These are phyloP conservation scores for Sporothrix mexicana DNA, from an alignment of 2,329 filamentous ascomycete species.

Conservation along the genomic window DNA sequence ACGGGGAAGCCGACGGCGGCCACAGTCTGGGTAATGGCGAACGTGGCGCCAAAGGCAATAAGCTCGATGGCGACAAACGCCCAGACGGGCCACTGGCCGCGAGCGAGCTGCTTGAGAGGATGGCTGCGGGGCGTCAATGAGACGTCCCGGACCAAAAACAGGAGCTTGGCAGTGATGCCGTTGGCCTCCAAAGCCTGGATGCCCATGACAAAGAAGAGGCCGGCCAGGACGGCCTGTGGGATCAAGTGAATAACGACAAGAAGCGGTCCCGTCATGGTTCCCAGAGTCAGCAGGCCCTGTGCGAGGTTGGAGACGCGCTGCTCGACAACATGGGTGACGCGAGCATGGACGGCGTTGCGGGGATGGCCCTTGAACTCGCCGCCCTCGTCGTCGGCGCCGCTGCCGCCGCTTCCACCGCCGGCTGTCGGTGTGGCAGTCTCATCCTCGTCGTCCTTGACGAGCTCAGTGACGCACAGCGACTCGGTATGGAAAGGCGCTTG, in stretches of 20 bases:
- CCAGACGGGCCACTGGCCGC: slow-evolving; percentile 67
- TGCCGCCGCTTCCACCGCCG: too few relatives aligned
- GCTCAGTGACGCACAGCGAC: slow-evolving; percentile 73
- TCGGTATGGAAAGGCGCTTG: slow-evolving; percentile 84
- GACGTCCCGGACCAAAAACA: slow-evolving; percentile 71
- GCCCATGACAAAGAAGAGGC: slow-evolving; percentile 85
- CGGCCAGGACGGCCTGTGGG: slow-evolving; percentile 78
- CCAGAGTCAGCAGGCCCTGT: slow-evolving; percentile 77
- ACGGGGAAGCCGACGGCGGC: slow-evolving; percentile 82
- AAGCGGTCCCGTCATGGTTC: slow-evolving; percentile 78
- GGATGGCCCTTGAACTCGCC: slow-evolving; percentile 61
- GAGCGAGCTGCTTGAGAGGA: slow-evolving; percentile 65
- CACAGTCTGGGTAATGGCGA: slow-evolving; percentile 81
- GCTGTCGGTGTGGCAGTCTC: background rate
- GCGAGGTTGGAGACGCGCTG: slow-evolving; percentile 80
- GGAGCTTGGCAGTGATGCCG: slow-evolving; percentile 75
- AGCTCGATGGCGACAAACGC: slow-evolving; percentile 72
- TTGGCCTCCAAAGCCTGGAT: slow-evolving; percentile 77
- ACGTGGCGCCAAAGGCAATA: slow-evolving; percentile 74
- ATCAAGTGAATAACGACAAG: slow-evolving; percentile 77
- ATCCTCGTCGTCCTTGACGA: slow-evolving; percentile 54
- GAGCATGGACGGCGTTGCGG: slow-evolving; percentile 47
- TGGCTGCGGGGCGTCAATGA: slow-evolving; percentile 63
- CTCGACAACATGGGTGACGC: slow-evolving; percentile 71
- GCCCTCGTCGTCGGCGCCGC: slow-evolving; percentile 36